Evolutionary conservation across 768 basidiomycete genomes (phyloP).

Genomic region (Naganishia randhawae): DNA sequence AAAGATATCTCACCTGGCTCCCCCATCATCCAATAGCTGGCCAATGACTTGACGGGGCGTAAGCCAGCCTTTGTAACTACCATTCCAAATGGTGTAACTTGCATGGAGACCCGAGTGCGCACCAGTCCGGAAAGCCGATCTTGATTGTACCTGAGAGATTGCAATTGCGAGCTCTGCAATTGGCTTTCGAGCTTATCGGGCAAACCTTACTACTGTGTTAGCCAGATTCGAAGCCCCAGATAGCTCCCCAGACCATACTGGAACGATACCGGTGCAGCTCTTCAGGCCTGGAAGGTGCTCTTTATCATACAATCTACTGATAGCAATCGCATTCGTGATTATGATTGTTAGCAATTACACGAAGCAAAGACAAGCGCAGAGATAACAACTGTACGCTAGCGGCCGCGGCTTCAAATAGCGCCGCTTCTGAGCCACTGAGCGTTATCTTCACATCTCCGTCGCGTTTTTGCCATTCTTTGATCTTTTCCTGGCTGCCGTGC

Average conservation of each 20-base stretch:
- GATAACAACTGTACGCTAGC: no score
- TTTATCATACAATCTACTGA: no score
- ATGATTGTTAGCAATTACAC: no score
- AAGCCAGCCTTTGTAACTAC: neutral
- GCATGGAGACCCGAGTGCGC: neutral
- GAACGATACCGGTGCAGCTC: no score
- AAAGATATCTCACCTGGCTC: neutral
- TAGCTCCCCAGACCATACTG: neutral
- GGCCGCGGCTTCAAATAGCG: no score
- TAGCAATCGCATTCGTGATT: no score
- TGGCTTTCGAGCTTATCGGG: neutral
- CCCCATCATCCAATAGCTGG: neutral
- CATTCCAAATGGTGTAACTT: neutral
- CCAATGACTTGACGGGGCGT: neutral
- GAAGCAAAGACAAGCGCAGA: no score
- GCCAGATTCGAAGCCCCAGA: neutral
- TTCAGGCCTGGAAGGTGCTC: no score
- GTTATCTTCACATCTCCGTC: no score
- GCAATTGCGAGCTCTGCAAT: neutral
- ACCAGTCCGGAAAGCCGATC: neutral
- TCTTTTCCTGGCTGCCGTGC: no score
- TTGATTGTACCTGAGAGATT: neutral
- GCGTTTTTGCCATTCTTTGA: no score
- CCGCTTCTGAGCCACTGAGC: no score
- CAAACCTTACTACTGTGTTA: neutral